Base-by-base conservation (phyloP, 1,139 yeast genomes). In the Candida labiduridarum region DNA sequence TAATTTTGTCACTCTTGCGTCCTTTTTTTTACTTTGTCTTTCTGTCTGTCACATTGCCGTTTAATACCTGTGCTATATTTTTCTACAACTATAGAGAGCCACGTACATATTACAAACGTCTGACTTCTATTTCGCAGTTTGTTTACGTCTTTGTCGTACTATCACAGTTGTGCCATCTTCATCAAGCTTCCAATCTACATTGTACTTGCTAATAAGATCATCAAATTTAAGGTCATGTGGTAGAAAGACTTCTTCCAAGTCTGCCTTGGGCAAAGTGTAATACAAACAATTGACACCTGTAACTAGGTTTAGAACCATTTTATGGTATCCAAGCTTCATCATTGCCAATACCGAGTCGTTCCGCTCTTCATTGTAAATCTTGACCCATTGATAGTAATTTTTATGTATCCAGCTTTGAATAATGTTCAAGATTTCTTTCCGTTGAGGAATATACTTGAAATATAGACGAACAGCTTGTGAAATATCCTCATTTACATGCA, bases 341-440 rank as follows among this genome's bases (percentile, higher is more conserved):
- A 80, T 59, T 3, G 67, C 57, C 9, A 64, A 54, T 29, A 59
- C 57, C n/a, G 66, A 61, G 42, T 58, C 66, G 56, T 68, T 72
- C 33, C 60, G 57, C 56, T 67, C 74, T 38, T 58, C 50, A 45
- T 71, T 67, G 53, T 67, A 78, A 0, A 68, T 47, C 15, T 54
- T 58, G 10, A 71, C 57, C 87, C 87, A 82, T 6, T 52, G 57
- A 40, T 62, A 53, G 57, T 71, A 79, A 54, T 82, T 80, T 39
- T 59, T 56, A 6, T 52, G 61, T 22, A 73, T 59, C 77, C 79
- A 79, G 11, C 76, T 58, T 34, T 56, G 58, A 10, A 79, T 55
- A 0, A 72, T 59, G 7, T 53, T 51, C 6, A 62, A 52, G 0
- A 74, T 61, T 42, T 61, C 62, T 7, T 60, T 53, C 15, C 58